Percentiles rank a stretch among this genome's conserved stretches.
These are phyloP conservation scores for Cystobasidium tubakii DNA, from an alignment of 768 basidiomycete species.

Conservation along the genomic window DNA sequence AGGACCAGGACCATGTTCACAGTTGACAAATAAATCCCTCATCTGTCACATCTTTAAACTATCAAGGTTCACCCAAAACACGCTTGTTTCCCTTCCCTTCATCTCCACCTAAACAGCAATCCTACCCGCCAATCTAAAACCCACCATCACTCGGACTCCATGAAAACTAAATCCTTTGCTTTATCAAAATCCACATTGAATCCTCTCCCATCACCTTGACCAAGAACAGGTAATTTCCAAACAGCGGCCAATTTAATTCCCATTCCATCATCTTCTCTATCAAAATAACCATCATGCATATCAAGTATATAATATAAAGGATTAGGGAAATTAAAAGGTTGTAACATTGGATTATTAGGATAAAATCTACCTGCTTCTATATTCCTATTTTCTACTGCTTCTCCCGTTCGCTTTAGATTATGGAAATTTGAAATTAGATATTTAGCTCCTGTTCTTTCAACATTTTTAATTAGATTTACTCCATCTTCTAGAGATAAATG, in stretches of 20 bases:
- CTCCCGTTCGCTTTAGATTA: neutral
- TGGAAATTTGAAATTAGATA: constrained; percentile 24
- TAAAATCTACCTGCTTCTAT: constrained; percentile 22
- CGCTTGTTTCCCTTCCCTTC: too few relatives aligned
- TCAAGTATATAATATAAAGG: constrained; percentile 20
- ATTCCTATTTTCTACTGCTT: constrained; percentile 1
- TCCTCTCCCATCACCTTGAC: neutral
- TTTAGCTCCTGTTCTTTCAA: constrained; percentile 11
- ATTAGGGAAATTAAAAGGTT: constrained; percentile 8
- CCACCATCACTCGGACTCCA: neutral
- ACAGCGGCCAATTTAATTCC: constrained; percentile 11
- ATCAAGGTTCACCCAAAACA: too few relatives aligned
- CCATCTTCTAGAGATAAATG: constrained; percentile 19
- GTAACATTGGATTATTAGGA: constrained; percentile 11
- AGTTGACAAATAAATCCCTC: too few relatives aligned
- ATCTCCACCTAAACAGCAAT: too few relatives aligned
- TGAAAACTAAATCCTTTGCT: constrained; percentile 4
- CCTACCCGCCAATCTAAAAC: too few relatives aligned
- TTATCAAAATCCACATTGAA: constrained; percentile 7
- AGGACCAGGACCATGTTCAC: too few relatives aligned
- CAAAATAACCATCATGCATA: constrained; percentile 26
- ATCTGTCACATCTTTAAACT: too few relatives aligned
- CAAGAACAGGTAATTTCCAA: constrained; percentile 23
- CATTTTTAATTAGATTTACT: neutral
- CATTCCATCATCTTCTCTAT: constrained; percentile 1